Evolutionary conservation across 345 rosid genomes (phyloP).

Genomic region (Kandelia obovata): DNA sequence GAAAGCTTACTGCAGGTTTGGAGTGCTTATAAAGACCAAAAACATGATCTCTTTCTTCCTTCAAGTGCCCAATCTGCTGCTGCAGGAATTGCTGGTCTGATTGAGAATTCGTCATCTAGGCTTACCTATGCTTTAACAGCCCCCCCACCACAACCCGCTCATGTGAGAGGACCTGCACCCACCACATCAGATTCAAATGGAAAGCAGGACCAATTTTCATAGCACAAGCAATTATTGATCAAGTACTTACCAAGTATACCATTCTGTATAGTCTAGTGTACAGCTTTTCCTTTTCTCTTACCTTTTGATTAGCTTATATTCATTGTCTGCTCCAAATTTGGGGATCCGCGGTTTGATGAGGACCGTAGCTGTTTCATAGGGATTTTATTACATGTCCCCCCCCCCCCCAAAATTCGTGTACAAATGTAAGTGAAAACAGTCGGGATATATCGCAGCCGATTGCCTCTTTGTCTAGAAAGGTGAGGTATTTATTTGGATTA

Average conservation of each 20-base stretch:
- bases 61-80: slow-evolving; percentile 88
- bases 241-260: slow-evolving; percentile 6
- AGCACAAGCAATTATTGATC: slow-evolving; percentile 15
- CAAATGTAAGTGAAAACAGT: too few relatives aligned
- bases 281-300: slow-evolving; percentile 25
- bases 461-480: too few relatives aligned
- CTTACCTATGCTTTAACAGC: slow-evolving; percentile 84
- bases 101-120: slow-evolving; percentile 75
- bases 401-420: too few relatives aligned
- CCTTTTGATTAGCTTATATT: background rate
- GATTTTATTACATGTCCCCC: too few relatives aligned
- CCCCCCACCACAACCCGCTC: slow-evolving; percentile 51
- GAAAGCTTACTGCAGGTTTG: slow-evolving; percentile 55
- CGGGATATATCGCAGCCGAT: too few relatives aligned
- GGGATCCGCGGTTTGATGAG: background rate
- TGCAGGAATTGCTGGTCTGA: slow-evolving; percentile 95
- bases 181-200: slow-evolving; percentile 35
- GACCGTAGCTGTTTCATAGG: background rate
- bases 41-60: slow-evolving; percentile 94
- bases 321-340: background rate
- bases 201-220: slow-evolving; percentile 26
- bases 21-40: slow-evolving; percentile 97
- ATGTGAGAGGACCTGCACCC: slow-evolving; percentile 31
- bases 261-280: slow-evolving; percentile 41
- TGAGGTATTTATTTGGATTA: too few relatives aligned